Conservation (phyloP, 768 basidiomycete species). For the Agrocybe chaxingu region DNA sequence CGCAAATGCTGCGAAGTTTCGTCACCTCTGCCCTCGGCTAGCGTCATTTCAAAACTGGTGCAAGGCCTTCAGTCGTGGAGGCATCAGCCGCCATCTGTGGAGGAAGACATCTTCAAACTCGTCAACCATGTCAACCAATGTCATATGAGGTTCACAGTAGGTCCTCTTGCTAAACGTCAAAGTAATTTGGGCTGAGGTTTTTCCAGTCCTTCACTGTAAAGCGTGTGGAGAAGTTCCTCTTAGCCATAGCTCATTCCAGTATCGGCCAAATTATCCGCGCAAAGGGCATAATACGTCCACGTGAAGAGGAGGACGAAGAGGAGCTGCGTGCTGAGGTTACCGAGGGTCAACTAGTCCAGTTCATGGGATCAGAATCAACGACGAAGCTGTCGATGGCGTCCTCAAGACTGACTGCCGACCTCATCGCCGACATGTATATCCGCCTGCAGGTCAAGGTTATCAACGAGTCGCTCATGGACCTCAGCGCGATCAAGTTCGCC, state of each 20-base stretch:
- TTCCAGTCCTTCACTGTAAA: constrained; percentile 9
- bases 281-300: not conserved
- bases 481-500: constrained; percentile 3
- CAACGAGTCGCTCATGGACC: constrained; percentile 1
- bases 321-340: not conserved
- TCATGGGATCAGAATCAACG: constrained; percentile 3
- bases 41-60: constrained; percentile 1
- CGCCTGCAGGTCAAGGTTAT: constrained; percentile 10
- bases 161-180: not conserved
- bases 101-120: constrained; percentile 5
- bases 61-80: constrained; percentile 2
- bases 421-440: constrained; percentile 10
- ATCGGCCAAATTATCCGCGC: too few relatives aligned
- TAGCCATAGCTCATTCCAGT: not conserved
- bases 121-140: constrained; percentile 9
- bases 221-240: constrained; percentile 4
- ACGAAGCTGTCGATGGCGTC: constrained; percentile 2
- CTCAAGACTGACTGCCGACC: constrained; percentile 2
- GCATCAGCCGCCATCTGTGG: constrained; percentile 4
- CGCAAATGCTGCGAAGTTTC: not conserved
- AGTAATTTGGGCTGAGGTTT: not conserved
- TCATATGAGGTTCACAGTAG: constrained; percentile 8
- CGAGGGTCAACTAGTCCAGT: constrained; percentile 2
- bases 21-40: not conserved
- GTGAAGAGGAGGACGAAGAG: not conserved